Percentiles rank a stretch among this genome's conserved stretches.
phyloP scores from a whole-genome alignment of 495 filamentous ascomycete species.

The Penicillium simplicissimum region DNA sequence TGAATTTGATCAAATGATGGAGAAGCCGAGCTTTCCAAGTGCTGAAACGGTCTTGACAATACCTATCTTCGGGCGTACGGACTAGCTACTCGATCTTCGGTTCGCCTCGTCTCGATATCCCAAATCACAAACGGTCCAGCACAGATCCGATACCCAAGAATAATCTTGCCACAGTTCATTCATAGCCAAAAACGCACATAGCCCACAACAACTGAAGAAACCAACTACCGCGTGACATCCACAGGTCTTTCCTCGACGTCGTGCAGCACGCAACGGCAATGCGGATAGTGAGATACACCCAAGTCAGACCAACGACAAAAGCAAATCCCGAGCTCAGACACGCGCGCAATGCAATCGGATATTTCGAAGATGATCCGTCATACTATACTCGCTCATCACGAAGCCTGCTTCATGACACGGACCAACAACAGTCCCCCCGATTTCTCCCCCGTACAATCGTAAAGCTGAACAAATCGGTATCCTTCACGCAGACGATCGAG shows the following conservation, averaged over 20 bases:
- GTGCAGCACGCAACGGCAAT: neutral
- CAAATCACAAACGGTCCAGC: neutral
- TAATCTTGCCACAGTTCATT: neutral
- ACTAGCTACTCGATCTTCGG: neutral
- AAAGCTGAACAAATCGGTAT: conserved; percentile 72
- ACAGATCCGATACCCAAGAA: neutral
- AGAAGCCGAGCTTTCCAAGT: no score
- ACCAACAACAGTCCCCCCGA: conserved; percentile 69
- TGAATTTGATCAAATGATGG: no score
- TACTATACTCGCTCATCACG: conserved; percentile 10
- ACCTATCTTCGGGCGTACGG: neutral
- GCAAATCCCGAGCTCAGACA: neutral
- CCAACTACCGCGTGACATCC: neutral
- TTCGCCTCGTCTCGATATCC: neutral
- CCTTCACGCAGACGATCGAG: conserved; percentile 76
- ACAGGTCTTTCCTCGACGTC: neutral
- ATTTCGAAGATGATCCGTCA: conserved; percentile 13
- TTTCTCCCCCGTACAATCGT: conserved; percentile 61
- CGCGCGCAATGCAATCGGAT: neutral
- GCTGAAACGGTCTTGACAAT: no score
- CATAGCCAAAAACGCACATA: neutral
- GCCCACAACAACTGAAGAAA: conserved; percentile 5
- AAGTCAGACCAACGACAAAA: neutral
- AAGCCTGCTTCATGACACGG: conserved; percentile 59
- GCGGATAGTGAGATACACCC: conserved; percentile 13